Base-by-base conservation (phyloP, 257 asterid species). In the Rubia yunnanensis region DNA sequence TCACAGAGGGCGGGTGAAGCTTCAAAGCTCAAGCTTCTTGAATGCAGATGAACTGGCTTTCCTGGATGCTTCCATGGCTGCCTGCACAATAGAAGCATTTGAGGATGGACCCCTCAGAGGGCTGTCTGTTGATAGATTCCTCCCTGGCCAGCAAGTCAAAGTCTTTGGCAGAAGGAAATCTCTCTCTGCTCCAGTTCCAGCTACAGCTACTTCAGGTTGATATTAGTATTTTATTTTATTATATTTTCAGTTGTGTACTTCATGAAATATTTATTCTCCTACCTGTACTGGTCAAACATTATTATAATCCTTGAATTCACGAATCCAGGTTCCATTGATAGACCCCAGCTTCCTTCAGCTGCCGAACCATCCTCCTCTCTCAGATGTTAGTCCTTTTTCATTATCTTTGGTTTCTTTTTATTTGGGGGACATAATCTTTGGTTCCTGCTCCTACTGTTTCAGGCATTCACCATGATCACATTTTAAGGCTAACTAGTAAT, bases 91-190 rank as follows among this genome's bases (percentile, higher is more conserved):
- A 74, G 85, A 81, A 66, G 69, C 76, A 24, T 81, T 81, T 65
- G 85, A 81, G 59, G 85, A 81, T 55, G 85, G 85, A 24, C 83
- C 81, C 17, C 73, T 75, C 15, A 81, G 78, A 76, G 85, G 81
- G 54, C 76, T 78, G 24, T 78, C 85, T 7, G 81, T 81, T 56
- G 85, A 81, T 68, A 73, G 85, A 73, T 81, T 81, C 76, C 67
- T 70, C 50, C 70, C 83, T 23, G 85, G 85, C 15, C 81, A 70
- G 56, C 85, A 81, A 56, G 72, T 81, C 56, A 81, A 78, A 76
- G 83, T 81, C 58, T 72, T 81, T 62, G 85, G 85, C 72, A 70
- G 85, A 59, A 78, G 81, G 35, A 78, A 75, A 73, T 68, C 83
- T 31, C 63, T 72, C 74, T 67, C 76, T 30, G 34, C 68, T 53